Conservation (phyloP, 2,329 filamentous ascomycete species). For the Neurospora sp. region DNA sequence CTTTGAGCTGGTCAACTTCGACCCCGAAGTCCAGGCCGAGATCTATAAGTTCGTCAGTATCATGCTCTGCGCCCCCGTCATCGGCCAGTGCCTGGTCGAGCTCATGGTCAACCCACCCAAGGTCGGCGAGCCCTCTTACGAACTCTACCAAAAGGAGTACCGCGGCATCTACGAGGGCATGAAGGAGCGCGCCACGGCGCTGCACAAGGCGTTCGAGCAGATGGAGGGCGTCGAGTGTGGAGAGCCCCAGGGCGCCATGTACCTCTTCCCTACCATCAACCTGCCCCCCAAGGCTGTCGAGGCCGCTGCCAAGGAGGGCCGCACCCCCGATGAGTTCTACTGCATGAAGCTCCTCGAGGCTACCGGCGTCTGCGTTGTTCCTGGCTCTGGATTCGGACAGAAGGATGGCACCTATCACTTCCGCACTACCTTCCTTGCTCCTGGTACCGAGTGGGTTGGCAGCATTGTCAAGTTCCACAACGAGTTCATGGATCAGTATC, state of each 20-base stretch:
- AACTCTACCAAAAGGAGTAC: conserved; percentile 79
- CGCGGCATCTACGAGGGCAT: conserved; percentile 70
- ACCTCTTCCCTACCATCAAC: conserved; percentile 91
- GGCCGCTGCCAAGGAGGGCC: conserved; percentile 64
- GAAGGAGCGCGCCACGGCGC: conserved; percentile 66
- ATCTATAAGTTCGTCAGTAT: conserved; percentile 99
- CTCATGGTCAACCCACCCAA: conserved; percentile 94
- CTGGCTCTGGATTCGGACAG: conserved; percentile 89
- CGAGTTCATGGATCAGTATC: conserved; percentile 79
- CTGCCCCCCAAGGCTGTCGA: conserved; percentile 66
- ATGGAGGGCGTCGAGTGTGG: conserved; percentile 97
- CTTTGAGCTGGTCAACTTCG: conserved; percentile 90
- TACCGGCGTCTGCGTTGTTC: conserved; percentile 89
- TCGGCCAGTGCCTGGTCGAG: conserved; percentile 93
- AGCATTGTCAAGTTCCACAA: conserved; percentile 83
- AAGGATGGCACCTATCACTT: conserved; percentile 87
- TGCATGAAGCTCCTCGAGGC: conserved; percentile 82
- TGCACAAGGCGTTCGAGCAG: conserved; percentile 80
- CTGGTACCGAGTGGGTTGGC: conserved; percentile 89
- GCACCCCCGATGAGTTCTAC: conserved; percentile 85
- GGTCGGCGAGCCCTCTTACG: conserved; percentile 72
- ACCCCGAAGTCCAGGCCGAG: conserved; percentile 74
- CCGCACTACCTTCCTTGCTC: conserved; percentile 91
- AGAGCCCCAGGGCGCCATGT: conserved; percentile 90
- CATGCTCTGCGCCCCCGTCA: conserved; percentile 88